Percentiles rank a stretch among this genome's conserved stretches.
Conservation (phyloP, 192 early-diverging fungal species). For the Spizellomyces sp. region DNA sequence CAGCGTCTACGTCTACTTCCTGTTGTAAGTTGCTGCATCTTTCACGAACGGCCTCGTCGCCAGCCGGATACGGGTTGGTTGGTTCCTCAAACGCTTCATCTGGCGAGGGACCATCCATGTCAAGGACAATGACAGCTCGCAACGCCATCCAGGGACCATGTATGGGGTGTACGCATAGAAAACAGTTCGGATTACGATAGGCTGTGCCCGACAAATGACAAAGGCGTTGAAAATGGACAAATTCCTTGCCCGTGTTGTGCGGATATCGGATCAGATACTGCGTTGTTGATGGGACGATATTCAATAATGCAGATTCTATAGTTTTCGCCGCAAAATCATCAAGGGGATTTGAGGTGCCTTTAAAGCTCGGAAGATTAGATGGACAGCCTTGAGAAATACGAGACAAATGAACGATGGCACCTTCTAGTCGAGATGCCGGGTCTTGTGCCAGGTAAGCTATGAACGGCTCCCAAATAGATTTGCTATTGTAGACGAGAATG, state of each 20-base stretch:
- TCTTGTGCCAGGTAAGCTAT: slow-evolving; percentile 10
- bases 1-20: slow-evolving; percentile 18
- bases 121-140: slow-evolving; percentile 38
- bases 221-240: slow-evolving; percentile 43
- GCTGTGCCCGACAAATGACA: slow-evolving; percentile 29
- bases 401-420: not conserved
- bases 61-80: slow-evolving; percentile 24
- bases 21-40: slow-evolving; percentile 15
- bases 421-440: slow-evolving; percentile 3
- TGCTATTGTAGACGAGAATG: slow-evolving; percentile 36
- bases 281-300: not conserved
- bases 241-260: slow-evolving; percentile 25
- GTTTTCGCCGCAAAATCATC: not conserved
- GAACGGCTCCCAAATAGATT: slow-evolving; percentile 34
- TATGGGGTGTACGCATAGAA: slow-evolving; percentile 35
- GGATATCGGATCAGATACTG: slow-evolving; percentile 31
- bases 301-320: not conserved
- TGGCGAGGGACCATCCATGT: slow-evolving; percentile 25
- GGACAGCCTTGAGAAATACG: not conserved
- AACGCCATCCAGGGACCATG: slow-evolving; percentile 46
- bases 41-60: not conserved
- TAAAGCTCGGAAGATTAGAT: not conserved
- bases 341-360: slow-evolving; percentile 4
- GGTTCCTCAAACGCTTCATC: not conserved
- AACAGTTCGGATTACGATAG: slow-evolving; percentile 25